phyloP scores from a whole-genome alignment of 2,329 filamentous ascomycete species.

The Aspergillus glaucus region DNA sequence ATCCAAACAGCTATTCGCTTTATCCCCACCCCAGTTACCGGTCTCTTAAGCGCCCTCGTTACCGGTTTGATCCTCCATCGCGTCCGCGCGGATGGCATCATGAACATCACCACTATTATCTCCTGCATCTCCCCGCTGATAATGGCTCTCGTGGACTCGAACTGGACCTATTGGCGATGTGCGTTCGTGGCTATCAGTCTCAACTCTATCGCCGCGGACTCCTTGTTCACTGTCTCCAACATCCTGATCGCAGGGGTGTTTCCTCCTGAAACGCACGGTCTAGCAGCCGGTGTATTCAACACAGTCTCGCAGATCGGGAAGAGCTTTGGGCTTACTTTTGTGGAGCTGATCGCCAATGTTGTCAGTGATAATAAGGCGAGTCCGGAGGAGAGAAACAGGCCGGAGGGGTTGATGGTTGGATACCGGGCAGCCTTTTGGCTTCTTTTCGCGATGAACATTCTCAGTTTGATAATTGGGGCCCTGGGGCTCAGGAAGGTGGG shows the following conservation, averaged over 20 bases:
- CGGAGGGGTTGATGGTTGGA: slow-evolving; percentile 40
- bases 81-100: slow-evolving; percentile 33
- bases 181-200: slow-evolving; percentile 32
- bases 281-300: slow-evolving; percentile 57
- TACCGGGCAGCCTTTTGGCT: slow-evolving; percentile 47
- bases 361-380: slow-evolving; percentile 31
- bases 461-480: background rate
- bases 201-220: slow-evolving; percentile 11
- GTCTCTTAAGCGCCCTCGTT: slow-evolving; percentile 35
- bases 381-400: slow-evolving; percentile 8
- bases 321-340: slow-evolving; percentile 46
- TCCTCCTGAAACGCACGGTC: slow-evolving; percentile 48
- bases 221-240: slow-evolving; percentile 50
- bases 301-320: slow-evolving; percentile 51
- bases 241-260: slow-evolving; percentile 52
- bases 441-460: background rate
- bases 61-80: slow-evolving; percentile 41
- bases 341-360: slow-evolving; percentile 36
- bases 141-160: slow-evolving; percentile 46
- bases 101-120: slow-evolving; percentile 34
- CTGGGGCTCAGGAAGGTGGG: background rate
- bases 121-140: slow-evolving; percentile 43
- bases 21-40: slow-evolving; percentile 40
- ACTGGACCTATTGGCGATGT: slow-evolving; percentile 46
- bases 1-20: slow-evolving; percentile 41